Evolutionary conservation across 1,139 yeast genomes (phyloP), one percentile per base, ranked within the genome.

Genomic region (Suzukiozyma palmioleophila): DNA sequence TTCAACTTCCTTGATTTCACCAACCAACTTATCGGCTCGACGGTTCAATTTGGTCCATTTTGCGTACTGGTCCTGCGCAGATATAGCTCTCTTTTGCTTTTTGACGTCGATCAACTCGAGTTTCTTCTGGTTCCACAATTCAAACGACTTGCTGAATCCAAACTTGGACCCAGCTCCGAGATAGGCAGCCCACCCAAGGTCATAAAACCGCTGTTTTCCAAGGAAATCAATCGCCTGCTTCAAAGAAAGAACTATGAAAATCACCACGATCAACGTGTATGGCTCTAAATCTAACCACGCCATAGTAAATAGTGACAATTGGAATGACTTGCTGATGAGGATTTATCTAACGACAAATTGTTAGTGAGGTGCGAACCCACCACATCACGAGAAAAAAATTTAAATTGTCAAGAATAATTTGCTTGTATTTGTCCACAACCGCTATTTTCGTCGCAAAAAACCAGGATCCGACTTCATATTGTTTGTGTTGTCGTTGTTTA

Each of bases 41-140:
- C 98, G 75, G 53, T 88, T 90, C 47, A 90, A 72, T 58, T 88
- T 88, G 3, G 97, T 95, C 98, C 98, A 92, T 53, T 77, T 82
- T 35, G 97, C 97, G 59, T 90, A 92, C 52, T 92, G 82, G 56
- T 92, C 97, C 59, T 90, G 97, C 5, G 97, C 94, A 45, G 89
- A 79, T 12, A 90, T 75, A 8, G 73, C 53, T 34, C 78, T 66
- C 46, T 89, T 75, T 49, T 82, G 78, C 11, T 64, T 66, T 47
- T 75, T 67, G 22, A 81, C 55, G 21, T 63, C 59, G 8, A 60
- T 54, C 35, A 83, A 75, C 49, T 82, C 76, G 8, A 54, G 50
- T 43, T 73, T 68, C 43, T 73, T 65, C 2, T 46, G 45, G 8
- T 66, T 58, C 37, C 78, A 63, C 37, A 64, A 55, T 18, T 60